These are phyloP conservation scores for Ceratopteris richardii DNA, from an alignment of 75 land plant species.

Conservation along the genomic window DNA sequence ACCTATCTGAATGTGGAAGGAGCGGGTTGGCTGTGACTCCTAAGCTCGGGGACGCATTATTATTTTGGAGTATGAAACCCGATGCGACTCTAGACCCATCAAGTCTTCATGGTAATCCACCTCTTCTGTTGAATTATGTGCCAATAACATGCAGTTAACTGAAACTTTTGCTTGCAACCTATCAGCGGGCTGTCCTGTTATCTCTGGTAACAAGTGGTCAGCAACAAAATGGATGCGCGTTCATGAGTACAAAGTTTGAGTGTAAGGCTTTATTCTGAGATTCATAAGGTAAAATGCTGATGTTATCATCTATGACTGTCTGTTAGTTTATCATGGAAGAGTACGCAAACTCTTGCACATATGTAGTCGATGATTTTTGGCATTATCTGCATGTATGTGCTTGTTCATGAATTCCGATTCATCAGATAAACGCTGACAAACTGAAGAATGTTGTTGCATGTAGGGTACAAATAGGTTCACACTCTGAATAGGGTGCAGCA, in stretches of 20 bases:
- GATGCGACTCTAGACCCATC: conserved; percentile 79
- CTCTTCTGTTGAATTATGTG: neutral
- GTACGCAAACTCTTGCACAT: too few relatives aligned
- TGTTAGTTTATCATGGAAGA: too few relatives aligned
- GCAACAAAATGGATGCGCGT: conserved; percentile 89
- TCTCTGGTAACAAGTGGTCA: conserved; percentile 87
- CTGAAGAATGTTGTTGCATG: too few relatives aligned
- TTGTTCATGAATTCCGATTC: too few relatives aligned
- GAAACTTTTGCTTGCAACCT: neutral
- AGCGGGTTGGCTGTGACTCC: conserved; percentile 79
- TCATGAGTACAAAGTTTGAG: conserved; percentile 48
- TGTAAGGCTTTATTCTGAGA: too few relatives aligned
- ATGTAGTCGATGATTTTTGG: too few relatives aligned
- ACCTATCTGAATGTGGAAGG: conserved; percentile 78
- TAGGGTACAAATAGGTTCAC: too few relatives aligned
- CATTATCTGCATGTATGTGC: too few relatives aligned
- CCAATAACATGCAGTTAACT: neutral
- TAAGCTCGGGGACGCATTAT: conserved; percentile 84
- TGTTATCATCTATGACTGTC: too few relatives aligned
- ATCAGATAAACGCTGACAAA: too few relatives aligned
- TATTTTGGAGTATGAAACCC: conserved; percentile 96
- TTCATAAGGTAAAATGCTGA: too few relatives aligned
- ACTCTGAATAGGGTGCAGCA: too few relatives aligned
- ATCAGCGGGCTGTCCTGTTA: conserved; percentile 88
- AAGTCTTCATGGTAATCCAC: conserved; percentile 76